Conservation (phyloP, 352 stramenopile genomes). For the Albugo laibachii region DNA sequence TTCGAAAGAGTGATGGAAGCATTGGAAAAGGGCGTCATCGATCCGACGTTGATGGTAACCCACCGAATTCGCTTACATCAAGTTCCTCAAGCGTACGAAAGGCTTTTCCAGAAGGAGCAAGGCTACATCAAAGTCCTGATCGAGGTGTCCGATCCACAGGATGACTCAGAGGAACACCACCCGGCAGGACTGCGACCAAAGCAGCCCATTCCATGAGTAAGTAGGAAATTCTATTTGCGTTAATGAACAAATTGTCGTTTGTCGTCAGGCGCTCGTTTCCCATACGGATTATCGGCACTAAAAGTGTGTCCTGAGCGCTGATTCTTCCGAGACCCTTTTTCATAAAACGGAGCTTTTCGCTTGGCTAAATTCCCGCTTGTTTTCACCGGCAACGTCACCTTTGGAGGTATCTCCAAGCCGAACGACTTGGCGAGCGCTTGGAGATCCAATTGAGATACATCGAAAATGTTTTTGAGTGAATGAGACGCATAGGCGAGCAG, state of each 20-base stretch:
- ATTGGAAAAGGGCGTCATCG: not conserved
- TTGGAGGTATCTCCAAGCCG: constrained; percentile 91
- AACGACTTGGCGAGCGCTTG: constrained; percentile 93
- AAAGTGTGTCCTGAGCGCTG: constrained; percentile 87
- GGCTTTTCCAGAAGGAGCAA: not conserved
- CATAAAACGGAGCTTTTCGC: constrained; percentile 37
- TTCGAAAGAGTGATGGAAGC: not conserved
- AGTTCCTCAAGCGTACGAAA: not conserved
- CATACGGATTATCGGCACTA: constrained; percentile 95
- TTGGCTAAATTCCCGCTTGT: constrained; percentile 54
- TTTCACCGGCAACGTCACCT: constrained; percentile 90
- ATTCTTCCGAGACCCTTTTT: constrained; percentile 31
- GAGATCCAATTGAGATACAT: constrained; percentile 94
- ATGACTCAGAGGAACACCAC: not conserved
- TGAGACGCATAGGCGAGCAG: constrained; percentile 96
- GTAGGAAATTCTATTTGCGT: too few relatives aligned
- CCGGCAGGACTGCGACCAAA: not conserved
- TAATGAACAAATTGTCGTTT: constrained; percentile 88
- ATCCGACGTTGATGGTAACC: not conserved
- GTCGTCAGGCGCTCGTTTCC: constrained; percentile 76
- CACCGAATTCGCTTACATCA: not conserved
- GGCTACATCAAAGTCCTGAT: not conserved
- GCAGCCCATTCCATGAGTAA: too few relatives aligned
- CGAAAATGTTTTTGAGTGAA: constrained; percentile 96
- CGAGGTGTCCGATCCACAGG: too few relatives aligned